A percentile compares a stretch with the other conserved stretches of the same genome.
These are phyloP conservation scores for Escallonia herrerae DNA, from an alignment of 129 eudicot species.

Conservation along the genomic window DNA sequence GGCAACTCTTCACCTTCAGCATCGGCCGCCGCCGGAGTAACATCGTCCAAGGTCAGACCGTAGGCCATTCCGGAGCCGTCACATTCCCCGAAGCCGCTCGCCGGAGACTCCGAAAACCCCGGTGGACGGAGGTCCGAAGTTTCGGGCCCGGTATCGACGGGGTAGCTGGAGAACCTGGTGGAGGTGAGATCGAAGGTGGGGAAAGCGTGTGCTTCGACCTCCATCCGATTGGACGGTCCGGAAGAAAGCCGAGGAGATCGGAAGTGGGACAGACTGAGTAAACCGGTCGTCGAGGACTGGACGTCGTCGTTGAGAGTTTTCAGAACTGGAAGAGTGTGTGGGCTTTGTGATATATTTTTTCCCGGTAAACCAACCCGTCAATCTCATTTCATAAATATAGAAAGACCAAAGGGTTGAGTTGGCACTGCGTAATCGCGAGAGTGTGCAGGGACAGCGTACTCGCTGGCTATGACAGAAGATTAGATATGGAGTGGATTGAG, in stretches of 20 bases:
- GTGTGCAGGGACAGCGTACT: too few species aligned
- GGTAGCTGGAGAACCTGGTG: neutral
- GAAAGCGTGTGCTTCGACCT: slow-evolving; percentile 1
- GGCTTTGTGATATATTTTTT: too few species aligned
- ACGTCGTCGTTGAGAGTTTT: neutral
- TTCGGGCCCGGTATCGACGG: neutral
- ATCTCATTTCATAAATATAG: too few species aligned
- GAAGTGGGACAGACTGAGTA: neutral
- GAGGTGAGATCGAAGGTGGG: neutral
- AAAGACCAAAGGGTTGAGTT: too few species aligned
- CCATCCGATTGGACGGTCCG: neutral
- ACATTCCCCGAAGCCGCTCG: neutral
- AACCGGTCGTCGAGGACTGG: neutral
- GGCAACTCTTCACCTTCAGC: too few species aligned
- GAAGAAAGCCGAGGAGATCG: neutral
- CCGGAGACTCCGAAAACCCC: slow-evolving; percentile 4
- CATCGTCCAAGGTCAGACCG: too few species aligned
- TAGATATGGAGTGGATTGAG: too few species aligned
- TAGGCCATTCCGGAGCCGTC: neutral
- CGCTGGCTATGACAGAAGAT: too few species aligned
- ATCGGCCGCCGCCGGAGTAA: too few species aligned
- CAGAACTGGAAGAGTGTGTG: neutral
- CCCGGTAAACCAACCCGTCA: too few species aligned
- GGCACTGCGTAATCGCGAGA: too few species aligned
- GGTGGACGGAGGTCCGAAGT: neutral